A percentile compares a stretch with the other conserved stretches of the same genome.
These are phyloP conservation scores for Saccharomyces hybrid DNA, from an alignment of 1,139 yeast genomes.

Conservation along the genomic window DNA sequence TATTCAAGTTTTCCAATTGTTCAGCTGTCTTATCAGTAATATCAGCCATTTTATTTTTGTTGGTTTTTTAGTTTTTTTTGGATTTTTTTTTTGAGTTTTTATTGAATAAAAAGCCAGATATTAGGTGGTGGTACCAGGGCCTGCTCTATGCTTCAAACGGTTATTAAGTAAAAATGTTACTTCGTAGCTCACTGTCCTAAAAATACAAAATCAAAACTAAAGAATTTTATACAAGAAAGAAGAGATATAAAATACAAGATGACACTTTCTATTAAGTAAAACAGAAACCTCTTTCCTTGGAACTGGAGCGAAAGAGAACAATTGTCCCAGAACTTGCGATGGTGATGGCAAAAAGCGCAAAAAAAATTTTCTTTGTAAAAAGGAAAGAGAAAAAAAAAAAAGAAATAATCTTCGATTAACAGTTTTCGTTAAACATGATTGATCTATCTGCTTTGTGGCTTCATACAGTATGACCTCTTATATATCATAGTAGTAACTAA, in stretches of 20 bases:
- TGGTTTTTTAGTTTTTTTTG: conserved; percentile 16
- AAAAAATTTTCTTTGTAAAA: background rate
- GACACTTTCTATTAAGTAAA: background rate
- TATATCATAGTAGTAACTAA: background rate
- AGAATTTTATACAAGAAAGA: background rate
- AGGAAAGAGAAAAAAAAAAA: conserved; percentile 4
- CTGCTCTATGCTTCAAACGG: conserved; percentile 16
- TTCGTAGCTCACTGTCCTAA: conserved; percentile 10
- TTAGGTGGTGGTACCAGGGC: conserved; percentile 9
- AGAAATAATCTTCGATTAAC: background rate
- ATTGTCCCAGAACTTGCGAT: background rate
- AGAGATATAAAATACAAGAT: background rate
- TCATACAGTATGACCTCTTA: background rate
- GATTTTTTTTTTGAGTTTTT: conserved; percentile 15
- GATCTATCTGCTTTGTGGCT: background rate
- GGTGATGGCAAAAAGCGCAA: background rate
- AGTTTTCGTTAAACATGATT: background rate
- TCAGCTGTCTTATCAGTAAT: conserved; percentile 35
- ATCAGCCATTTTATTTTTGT: conserved; percentile 33
- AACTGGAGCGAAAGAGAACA: background rate
- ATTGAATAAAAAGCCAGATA: conserved; percentile 4
- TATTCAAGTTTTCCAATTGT: conserved; percentile 34
- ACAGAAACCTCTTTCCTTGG: background rate
- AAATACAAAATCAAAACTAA: conserved; percentile 1
- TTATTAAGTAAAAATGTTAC: conserved; percentile 13